Conservation (phyloP, 2,329 filamentous ascomycete species). For the Pyrenophora seminiperda region DNA sequence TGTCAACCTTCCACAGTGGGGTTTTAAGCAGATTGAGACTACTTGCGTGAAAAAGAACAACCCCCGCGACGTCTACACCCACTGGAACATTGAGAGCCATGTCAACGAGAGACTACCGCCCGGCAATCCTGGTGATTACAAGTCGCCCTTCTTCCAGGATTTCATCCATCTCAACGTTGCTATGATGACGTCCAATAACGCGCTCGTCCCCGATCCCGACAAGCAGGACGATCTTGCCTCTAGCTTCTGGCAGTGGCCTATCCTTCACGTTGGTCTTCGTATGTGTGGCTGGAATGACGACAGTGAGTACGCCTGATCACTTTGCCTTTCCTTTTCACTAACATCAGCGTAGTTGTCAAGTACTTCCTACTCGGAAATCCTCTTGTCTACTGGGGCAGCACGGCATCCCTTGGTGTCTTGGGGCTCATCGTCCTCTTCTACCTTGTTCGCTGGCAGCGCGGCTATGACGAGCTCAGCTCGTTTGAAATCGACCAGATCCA, state of each 20-base stretch:
- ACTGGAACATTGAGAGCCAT: conserved; percentile 98
- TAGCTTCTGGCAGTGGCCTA: conserved; percentile 97
- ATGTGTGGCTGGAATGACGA: conserved; percentile 99
- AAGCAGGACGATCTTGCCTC: conserved; percentile 99
- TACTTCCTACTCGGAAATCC: conserved; percentile 99
- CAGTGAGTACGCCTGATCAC: conserved; percentile 48
- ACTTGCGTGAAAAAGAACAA: conserved; percentile 94
- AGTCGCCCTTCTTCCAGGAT: conserved; percentile 95
- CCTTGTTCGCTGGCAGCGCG: conserved; percentile 91
- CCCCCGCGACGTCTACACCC: conserved; percentile 89
- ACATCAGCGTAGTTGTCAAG: conserved; percentile 67
- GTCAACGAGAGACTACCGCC: conserved; percentile 89
- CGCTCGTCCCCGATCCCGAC: conserved; percentile 93
- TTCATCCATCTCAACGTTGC: conserved; percentile 98
- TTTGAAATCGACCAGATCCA: conserved; percentile 91
- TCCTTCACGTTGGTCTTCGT: conserved; percentile 90
- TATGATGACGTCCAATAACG: conserved; percentile 99
- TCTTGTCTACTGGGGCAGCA: conserved; percentile 93
- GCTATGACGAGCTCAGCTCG: conserved; percentile 80
- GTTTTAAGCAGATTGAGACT: conserved; percentile 99
- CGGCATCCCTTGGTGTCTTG: conserved; percentile 75
- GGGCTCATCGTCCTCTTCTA: conserved; percentile 80
- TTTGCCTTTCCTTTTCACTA: conserved; percentile 12
- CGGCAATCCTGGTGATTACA: conserved; percentile 88
- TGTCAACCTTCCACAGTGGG: conserved; percentile 96